Base-by-base conservation (phyloP, 2,329 filamentous ascomycete species). In the Coniochaeta hoffmannii region DNA sequence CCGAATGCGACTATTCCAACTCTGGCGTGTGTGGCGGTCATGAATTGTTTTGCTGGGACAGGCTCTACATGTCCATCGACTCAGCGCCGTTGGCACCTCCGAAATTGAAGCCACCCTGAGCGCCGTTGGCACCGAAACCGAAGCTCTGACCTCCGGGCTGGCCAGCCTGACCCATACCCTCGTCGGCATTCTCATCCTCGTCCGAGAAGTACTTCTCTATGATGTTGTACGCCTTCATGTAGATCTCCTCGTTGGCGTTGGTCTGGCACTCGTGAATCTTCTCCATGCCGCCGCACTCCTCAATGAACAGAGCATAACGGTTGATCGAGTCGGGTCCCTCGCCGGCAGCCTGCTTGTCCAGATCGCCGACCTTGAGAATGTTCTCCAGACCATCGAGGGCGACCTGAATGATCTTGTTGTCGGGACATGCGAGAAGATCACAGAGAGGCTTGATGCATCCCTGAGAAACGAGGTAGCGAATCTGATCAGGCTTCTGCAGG, bases 211-310 rank as follows among this genome's bases (percentile, higher is more conserved):
- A 99, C 80, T 97, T 97, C 82, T 99, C 94, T 64, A 99, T 99
- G 75, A 99, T 99, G 82, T 96, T 97, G 82, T 97, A 99, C 0
- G 94, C 94, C 85, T 99, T 99, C 93, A 99, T 97, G 82, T 99
- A 99, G 65, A 99, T 99, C 76, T 99, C 94, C 77, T 99, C 94
- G 76, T 99, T 99, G 78, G 93, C 93, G 68, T 99, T 99, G 79
- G 95, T 97, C 80, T 99, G 94, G 83, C 94, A 97, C 66, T 97
- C 93, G 76, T 99, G 94, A 65, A 99, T 97, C 87, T 97, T 97
- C 80, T 97, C 94, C 94, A 99, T 99, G 63, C 94, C 94, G 68
- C 91, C 90, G 64, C 92, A 96, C 75, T 99, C 94, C 76, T 99
- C 94, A 63, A 99, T 99, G 76, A 96, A 97, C 61, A 99, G 83